Evolutionary conservation across 305 asterid species (phyloP).

Genomic region (Fraxinus platypoda): DNA sequence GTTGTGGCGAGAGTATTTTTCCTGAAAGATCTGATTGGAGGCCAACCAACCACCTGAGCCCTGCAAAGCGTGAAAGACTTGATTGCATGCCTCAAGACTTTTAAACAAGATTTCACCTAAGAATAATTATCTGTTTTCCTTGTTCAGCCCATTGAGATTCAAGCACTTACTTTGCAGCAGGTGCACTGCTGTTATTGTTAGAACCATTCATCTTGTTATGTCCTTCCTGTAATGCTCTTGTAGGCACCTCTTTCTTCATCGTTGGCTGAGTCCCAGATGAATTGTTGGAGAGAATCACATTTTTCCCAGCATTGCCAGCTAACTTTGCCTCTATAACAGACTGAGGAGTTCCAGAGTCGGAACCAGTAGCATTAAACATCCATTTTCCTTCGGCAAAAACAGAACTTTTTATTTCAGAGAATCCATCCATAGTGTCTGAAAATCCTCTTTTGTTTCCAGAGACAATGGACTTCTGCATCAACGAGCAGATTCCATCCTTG

Average conservation of each 20-base stretch:
- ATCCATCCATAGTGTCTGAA: slow-evolving; percentile 59
- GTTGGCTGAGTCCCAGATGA: slow-evolving; percentile 40
- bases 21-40: slow-evolving; percentile 76
- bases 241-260: slow-evolving; percentile 37
- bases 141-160: background rate
- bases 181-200: slow-evolving; percentile 42
- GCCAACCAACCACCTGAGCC: slow-evolving; percentile 94
- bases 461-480: slow-evolving; percentile 47
- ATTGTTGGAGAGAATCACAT: slow-evolving; percentile 38
- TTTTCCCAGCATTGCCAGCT: slow-evolving; percentile 37
- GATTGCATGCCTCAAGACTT: background rate
- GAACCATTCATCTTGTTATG: slow-evolving; percentile 45
- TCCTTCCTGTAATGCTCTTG: slow-evolving; percentile 40
- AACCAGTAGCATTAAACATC: slow-evolving; percentile 47
- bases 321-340: slow-evolving; percentile 35
- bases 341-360: slow-evolving; percentile 41
- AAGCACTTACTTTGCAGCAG: slow-evolving; percentile 75
- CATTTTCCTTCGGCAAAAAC: slow-evolving; percentile 53
- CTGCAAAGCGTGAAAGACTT: slow-evolving; percentile 34
- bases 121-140: background rate
- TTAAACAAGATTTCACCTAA: background rate
- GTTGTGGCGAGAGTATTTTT: slow-evolving; percentile 64
- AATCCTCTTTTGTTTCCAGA: slow-evolving; percentile 86
- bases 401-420: slow-evolving; percentile 39
- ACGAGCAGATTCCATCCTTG: slow-evolving; percentile 54